Evolutionary conservation across 2,329 filamentous ascomycete species (phyloP), one percentile per base, ranked within the genome.

Genomic region (Hyphodiscus sp.): DNA sequence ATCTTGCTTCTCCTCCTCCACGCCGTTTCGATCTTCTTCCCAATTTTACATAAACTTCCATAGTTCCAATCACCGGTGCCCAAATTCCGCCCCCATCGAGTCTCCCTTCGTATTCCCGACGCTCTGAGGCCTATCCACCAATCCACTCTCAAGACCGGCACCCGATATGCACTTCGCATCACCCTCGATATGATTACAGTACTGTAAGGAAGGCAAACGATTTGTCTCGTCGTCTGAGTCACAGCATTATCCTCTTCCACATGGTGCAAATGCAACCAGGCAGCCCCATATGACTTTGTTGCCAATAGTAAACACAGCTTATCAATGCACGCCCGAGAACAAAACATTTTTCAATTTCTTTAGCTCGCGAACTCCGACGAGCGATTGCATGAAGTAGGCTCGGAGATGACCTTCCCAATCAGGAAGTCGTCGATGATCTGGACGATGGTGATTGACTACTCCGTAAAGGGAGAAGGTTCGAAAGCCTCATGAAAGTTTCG

Each of bases 361-460:
- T 13, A 38, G 33, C 5, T 38, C 33, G 11, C 11, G 11, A 10
- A 38, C 11, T 13, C 33, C 33, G 33, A 38, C 33, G 33, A 4
- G 33, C 33, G 13, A 38, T 56, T 54, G 56, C 56, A 60, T 60
- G 50, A 58, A 53, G 52, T 59, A 57, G 56, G 16, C 41, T 45
- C 61, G 61, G 61, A 63, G 55, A 61, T 61, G 53, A 58, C 18
- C 45, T 59, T 30, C 60, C 61, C 49, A 54, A 58, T 50, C 20
- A 52, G 57, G 57, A 45, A 60, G 56, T 45, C 51, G 45, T 47
- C 38, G 52, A 49, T 56, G 38, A 47, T 54, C 53, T 45, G 49
- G 45, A 43, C 38, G 52, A 47, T 56, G 38, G 44, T 54, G 49
- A 13, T 38, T 38, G 33, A 38, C 13, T n/a, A 38, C 33, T 4